phyloP scores from a whole-genome alignment of 768 basidiomycete species.

The Suillus tomentosus region DNA sequence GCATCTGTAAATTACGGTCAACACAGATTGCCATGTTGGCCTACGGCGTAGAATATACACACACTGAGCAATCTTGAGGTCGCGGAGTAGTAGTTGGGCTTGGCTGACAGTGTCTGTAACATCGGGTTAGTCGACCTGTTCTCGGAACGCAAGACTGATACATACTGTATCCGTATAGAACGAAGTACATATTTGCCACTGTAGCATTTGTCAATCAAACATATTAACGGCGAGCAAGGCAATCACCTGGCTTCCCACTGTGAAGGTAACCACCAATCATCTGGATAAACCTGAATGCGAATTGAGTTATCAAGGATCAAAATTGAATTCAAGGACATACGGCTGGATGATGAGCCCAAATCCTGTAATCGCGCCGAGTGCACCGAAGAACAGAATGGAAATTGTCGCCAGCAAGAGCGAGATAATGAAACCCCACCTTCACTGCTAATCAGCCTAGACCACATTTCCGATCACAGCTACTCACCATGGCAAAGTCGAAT shows the following conservation, averaged over 20 bases:
- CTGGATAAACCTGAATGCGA: conserved; percentile 42
- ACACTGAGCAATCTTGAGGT: conserved; percentile 50
- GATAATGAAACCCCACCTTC: conserved; percentile 51
- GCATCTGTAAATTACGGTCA: conserved; percentile 35
- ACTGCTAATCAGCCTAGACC: background rate
- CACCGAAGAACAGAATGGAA: conserved; percentile 50
- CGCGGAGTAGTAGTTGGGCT: conserved; percentile 44
- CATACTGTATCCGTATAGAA: conserved; percentile 46
- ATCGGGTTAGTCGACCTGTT: background rate
- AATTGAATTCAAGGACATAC: conserved; percentile 1
- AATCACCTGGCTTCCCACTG: conserved; percentile 27
- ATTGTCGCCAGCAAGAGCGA: conserved; percentile 44
- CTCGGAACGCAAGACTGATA: conserved; percentile 2
- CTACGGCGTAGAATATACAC: background rate
- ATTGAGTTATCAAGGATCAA: background rate
- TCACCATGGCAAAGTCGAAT: conserved; percentile 51
- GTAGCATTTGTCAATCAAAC: background rate
- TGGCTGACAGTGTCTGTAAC: conserved; percentile 45
- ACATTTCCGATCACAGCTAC: conserved; percentile 6
- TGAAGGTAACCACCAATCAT: conserved; percentile 41
- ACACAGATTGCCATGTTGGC: no score
- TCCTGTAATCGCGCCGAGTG: conserved; percentile 49
- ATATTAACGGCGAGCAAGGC: background rate
- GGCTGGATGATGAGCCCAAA: conserved; percentile 47
- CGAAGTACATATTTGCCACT: conserved; percentile 41